phyloP scores from a whole-genome alignment of 345 rosid species.

The Ceriops zippeliana region DNA sequence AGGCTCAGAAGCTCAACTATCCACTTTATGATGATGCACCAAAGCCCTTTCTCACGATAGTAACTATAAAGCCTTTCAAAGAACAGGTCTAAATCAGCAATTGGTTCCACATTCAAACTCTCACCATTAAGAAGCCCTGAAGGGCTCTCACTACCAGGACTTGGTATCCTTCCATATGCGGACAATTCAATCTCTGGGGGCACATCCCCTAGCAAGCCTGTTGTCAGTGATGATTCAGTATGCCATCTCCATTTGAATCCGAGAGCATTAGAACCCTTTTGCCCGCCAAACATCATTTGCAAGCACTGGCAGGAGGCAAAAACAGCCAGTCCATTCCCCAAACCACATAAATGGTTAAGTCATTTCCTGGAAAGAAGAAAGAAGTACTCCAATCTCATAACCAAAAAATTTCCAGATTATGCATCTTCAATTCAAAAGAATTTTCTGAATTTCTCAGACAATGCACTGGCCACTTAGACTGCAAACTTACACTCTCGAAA shows the following conservation, averaged over 20 bases:
- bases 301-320: constrained; percentile 47
- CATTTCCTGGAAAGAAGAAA: constrained; percentile 12
- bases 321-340: constrained; percentile 86
- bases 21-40: constrained; percentile 96
- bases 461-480: neutral
- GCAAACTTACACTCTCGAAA: no score
- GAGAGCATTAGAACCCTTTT: constrained; percentile 52
- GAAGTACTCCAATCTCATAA: neutral
- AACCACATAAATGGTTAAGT: constrained; percentile 21
- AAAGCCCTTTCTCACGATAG: constrained; percentile 92
- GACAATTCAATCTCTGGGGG: constrained; percentile 92
- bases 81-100: constrained; percentile 90
- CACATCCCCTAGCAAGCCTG: constrained; percentile 72
- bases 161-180: constrained; percentile 68
- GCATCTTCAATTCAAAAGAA: neutral
- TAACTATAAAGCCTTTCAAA: constrained; percentile 88
- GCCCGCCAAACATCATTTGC: constrained; percentile 83
- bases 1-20: constrained; percentile 85
- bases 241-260: constrained; percentile 65
- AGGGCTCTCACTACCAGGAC: constrained; percentile 97
- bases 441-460: no score
- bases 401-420: neutral
- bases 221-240: constrained; percentile 67
- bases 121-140: constrained; percentile 94
- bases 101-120: constrained; percentile 69